Percentiles rank a stretch among this genome's conserved stretches.
These are phyloP conservation scores for Stachybotrys chartarum DNA, from an alignment of 2,329 filamentous ascomycete species.

Conservation along the genomic window DNA sequence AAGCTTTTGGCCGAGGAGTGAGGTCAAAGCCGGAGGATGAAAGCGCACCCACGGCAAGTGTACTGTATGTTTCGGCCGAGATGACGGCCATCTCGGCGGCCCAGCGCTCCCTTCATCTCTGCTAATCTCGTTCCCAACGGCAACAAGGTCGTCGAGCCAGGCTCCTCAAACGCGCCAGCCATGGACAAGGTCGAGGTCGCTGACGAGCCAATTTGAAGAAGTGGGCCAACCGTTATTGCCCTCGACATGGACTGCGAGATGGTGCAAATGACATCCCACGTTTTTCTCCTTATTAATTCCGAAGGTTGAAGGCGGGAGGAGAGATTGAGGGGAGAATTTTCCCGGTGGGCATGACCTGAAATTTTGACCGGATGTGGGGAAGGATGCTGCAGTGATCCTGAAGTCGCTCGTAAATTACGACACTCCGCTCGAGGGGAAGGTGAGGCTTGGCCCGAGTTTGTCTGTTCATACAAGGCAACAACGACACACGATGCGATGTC, in stretches of 20 bases:
- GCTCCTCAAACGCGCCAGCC: conserved; percentile 1
- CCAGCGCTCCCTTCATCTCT: background rate
- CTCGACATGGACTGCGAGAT: background rate
- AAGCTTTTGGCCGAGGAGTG: background rate
- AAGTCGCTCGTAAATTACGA: background rate
- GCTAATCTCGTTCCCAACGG: conserved; percentile 1
- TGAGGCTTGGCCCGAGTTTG: too few species aligned
- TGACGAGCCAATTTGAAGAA: background rate
- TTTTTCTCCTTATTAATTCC: background rate
- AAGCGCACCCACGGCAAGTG: too few species aligned
- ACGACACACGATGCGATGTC: too few species aligned
- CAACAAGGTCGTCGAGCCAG: background rate
- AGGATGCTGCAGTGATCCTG: background rate
- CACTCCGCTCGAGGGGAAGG: background rate
- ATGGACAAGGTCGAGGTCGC: background rate
- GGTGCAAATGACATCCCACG: background rate
- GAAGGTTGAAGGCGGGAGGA: background rate
- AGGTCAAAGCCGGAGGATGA: too few species aligned
- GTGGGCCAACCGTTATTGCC: background rate
- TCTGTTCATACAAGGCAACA: too few species aligned
- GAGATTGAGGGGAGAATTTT: background rate
- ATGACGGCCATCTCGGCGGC: background rate
- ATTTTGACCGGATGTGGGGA: background rate
- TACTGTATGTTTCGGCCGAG: background rate
- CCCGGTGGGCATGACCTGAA: background rate